Conservation (phyloP, 2,329 filamentous ascomycete species). For the Beauveria sp. region DNA sequence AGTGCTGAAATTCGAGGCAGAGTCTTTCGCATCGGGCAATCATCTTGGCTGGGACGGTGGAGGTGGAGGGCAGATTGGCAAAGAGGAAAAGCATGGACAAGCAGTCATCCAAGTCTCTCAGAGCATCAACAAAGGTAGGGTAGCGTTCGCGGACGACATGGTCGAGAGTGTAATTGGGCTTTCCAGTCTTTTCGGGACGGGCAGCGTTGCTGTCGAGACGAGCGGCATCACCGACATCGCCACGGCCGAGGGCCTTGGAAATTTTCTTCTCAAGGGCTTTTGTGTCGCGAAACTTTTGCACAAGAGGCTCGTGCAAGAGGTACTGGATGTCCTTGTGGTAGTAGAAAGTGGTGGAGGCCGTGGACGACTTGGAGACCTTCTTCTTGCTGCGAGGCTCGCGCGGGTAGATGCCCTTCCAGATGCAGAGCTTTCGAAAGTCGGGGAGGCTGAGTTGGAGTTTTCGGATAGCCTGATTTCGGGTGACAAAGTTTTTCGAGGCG, state of each 20-base stretch:
- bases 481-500: constrained; percentile 97
- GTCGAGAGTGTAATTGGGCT: constrained; percentile 83
- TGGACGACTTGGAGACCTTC: constrained; percentile 88
- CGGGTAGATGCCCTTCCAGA: constrained; percentile 99
- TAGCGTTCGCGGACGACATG: constrained; percentile 98
- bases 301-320: constrained; percentile 88
- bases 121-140: constrained; percentile 88
- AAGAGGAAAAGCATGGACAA: constrained; percentile 96
- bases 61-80: constrained; percentile 86
- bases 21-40: constrained; percentile 90
- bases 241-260: constrained; percentile 79
- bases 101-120: constrained; percentile 93
- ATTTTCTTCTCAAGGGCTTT: constrained; percentile 98
- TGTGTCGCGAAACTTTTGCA: constrained; percentile 93
- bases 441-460: constrained; percentile 96
- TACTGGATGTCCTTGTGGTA: constrained; percentile 96
- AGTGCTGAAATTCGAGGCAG: constrained; percentile 95
- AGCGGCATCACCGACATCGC: constrained; percentile 81
- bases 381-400: constrained; percentile 95
- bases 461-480: constrained; percentile 89
- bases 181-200: constrained; percentile 82
- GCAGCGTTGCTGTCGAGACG: constrained; percentile 80
- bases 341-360: constrained; percentile 85
- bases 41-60: constrained; percentile 87
- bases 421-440: constrained; percentile 96